Evolutionary conservation across 2,329 filamentous ascomycete genomes (phyloP), one percentile per base, ranked within the genome.

Genomic region (Aspergillus brasiliensis): DNA sequence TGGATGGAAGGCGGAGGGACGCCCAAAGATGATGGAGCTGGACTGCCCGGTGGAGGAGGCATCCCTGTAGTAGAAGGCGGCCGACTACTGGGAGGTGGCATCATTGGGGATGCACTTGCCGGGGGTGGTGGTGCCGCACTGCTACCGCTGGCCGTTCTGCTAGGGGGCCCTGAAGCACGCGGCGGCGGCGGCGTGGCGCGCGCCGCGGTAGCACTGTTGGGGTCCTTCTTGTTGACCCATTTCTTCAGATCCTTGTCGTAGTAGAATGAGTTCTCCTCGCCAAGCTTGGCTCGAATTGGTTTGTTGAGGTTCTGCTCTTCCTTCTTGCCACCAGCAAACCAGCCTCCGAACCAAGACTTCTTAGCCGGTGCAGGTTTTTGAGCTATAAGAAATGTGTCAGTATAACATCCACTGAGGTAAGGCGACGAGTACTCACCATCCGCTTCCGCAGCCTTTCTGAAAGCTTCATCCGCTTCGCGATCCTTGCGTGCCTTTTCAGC

Each of bases 171-270:
- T 3, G 80, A 78, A 5, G 81, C 84, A 67, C 84, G 87, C 0
- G 93, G 93, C 4, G 92, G 93, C 1, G 95, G 93, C 1, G 94
- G 91, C 0, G 92, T 88, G 1, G 88, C 87, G 49, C 80, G 78
- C 25, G 80, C 73, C n/a, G 80, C 77, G 23, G 82, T 85, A 57
- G 90, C 88, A 7, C 86, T 84, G 13, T 80, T 80, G 11, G 88
- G 88, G 10, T 87, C 86, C 74, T 97, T 97, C 82, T 97, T 97
- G 81, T 99, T 98, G 74, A 99, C 84, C 96, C 96, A 99, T 74
- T 95, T 92, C 81, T 96, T 96, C 55, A 97, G 84, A n/a, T 97
- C 91, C 2, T 92, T 90, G 72, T 99, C 95, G 71, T 95, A 99
- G 67, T 94, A 89, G 76, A 99, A 97, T 48, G 88, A 92, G 75